phyloP scores from a whole-genome alignment of 2,329 filamentous ascomycete genomes.

The Rutstroemia sp. region DNA sequence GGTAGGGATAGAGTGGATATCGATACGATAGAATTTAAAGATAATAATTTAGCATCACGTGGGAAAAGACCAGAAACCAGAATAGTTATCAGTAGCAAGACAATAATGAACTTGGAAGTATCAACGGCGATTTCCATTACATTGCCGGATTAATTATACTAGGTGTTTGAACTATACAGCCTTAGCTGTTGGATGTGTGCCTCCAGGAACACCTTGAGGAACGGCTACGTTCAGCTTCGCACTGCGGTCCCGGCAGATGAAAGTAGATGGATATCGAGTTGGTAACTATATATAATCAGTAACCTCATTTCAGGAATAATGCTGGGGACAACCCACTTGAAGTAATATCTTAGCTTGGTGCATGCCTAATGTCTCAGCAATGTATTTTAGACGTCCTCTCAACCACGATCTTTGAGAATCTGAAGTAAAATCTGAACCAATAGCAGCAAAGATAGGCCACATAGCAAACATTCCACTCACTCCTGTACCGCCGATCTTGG shows the following conservation, averaged over 20 bases:
- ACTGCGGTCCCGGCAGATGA: background rate
- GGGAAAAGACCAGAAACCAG: too few relatives aligned
- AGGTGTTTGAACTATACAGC: too few relatives aligned
- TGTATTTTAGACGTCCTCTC: conserved; percentile 17
- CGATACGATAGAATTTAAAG: too few relatives aligned
- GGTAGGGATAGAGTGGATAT: too few relatives aligned
- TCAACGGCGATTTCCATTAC: too few relatives aligned
- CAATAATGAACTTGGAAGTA: too few relatives aligned
- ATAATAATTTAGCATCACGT: too few relatives aligned
- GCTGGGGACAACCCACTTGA: conserved; percentile 7
- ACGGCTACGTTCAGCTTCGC: too few relatives aligned
- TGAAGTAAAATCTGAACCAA: conserved; percentile 19
- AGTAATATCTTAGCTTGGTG: conserved; percentile 20
- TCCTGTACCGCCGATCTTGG: conserved; percentile 12
- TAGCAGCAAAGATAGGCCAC: conserved; percentile 21
- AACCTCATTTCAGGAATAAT: background rate
- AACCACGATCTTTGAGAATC: conserved; percentile 17
- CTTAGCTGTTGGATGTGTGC: too few relatives aligned
- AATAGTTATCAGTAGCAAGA: too few relatives aligned
- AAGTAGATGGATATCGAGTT: conserved; percentile 5
- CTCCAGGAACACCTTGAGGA: too few relatives aligned
- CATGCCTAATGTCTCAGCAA: conserved; percentile 19
- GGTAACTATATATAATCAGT: background rate
- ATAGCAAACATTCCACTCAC: conserved; percentile 20
- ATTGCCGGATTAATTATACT: too few relatives aligned